Conservation (phyloP, 2,329 filamentous ascomycete genomes). For the Alternaria ethzedia region DNA sequence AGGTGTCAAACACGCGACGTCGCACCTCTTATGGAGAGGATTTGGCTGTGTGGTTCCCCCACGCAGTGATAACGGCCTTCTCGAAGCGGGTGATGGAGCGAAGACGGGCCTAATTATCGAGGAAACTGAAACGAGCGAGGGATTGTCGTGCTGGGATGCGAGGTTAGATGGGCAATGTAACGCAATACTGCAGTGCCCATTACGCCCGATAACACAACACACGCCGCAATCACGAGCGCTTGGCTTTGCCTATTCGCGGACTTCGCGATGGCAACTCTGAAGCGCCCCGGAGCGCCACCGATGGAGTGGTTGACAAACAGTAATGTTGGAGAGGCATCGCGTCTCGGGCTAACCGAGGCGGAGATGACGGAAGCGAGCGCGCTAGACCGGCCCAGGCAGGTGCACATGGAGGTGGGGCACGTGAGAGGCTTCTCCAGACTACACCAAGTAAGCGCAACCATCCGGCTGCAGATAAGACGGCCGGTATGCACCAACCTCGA, state of each 20-base stretch:
- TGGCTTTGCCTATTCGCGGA: not conserved
- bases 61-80: conserved; percentile 23
- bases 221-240: conserved; percentile 15
- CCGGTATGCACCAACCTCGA: not conserved
- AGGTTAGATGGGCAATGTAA: conserved; percentile 19
- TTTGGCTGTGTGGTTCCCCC: conserved; percentile 10
- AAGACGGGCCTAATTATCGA: not conserved
- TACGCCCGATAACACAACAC: conserved; percentile 9
- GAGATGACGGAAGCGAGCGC: not conserved
- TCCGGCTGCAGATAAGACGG: conserved; percentile 20
- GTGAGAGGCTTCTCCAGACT: conserved; percentile 25
- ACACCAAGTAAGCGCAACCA: conserved; percentile 10
- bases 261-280: conserved; percentile 7
- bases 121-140: conserved; percentile 23
- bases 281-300: conserved; percentile 21
- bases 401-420: conserved; percentile 18
- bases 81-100: not conserved
- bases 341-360: conserved; percentile 17
- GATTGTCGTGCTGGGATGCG: conserved; percentile 11
- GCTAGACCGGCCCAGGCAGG: not conserved
- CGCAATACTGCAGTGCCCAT: conserved; percentile 10
- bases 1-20: conserved; percentile 2
- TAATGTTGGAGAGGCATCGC: conserved; percentile 5
- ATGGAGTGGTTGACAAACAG: conserved; percentile 19
- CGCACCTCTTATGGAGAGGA: conserved; percentile 19